A percentile compares a stretch with the other conserved stretches of the same genome.
These are phyloP conservation scores for Pestalotiopsis sp. DNA, from an alignment of 2,329 filamentous ascomycete genomes.

Conservation along the genomic window DNA sequence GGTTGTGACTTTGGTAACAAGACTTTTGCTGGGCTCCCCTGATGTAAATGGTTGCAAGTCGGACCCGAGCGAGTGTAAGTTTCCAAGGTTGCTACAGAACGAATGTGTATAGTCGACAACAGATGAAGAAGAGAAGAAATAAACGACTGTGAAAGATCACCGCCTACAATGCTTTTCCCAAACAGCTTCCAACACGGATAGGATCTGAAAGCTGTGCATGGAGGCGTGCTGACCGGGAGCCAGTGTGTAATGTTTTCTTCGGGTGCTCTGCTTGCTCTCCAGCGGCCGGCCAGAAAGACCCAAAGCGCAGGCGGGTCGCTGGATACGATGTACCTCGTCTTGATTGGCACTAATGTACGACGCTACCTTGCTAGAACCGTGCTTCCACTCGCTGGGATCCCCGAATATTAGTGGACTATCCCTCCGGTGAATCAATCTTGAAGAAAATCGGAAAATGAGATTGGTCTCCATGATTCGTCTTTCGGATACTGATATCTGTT, in stretches of 20 bases:
- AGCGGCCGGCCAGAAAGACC: slow-evolving; percentile 19
- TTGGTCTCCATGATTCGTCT: not conserved
- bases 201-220: slow-evolving; percentile 7
- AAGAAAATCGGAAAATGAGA: not conserved
- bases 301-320: slow-evolving; percentile 21
- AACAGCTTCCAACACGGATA: not conserved
- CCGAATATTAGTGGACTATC: not conserved
- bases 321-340: slow-evolving; percentile 16
- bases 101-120: slow-evolving; percentile 13
- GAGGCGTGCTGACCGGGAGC: slow-evolving; percentile 15
- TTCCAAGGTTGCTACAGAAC: slow-evolving; percentile 9
- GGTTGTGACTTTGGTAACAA: too few species aligned
- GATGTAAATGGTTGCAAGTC: not conserved
- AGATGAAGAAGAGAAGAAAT: slow-evolving; percentile 1
- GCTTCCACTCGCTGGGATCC: not conserved
- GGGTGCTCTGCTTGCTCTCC: slow-evolving; percentile 12
- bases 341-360: slow-evolving; percentile 8
- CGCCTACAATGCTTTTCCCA: slow-evolving; percentile 9
- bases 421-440: not conserved
- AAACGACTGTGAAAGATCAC: slow-evolving; percentile 3
- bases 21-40: too few species aligned
- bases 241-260: slow-evolving; percentile 14
- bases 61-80: slow-evolving; percentile 10
- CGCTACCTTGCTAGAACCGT: not conserved
- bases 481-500: not conserved